Base-by-base conservation (phyloP, 805 yeast species). In the Kodamaea leandrae region DNA sequence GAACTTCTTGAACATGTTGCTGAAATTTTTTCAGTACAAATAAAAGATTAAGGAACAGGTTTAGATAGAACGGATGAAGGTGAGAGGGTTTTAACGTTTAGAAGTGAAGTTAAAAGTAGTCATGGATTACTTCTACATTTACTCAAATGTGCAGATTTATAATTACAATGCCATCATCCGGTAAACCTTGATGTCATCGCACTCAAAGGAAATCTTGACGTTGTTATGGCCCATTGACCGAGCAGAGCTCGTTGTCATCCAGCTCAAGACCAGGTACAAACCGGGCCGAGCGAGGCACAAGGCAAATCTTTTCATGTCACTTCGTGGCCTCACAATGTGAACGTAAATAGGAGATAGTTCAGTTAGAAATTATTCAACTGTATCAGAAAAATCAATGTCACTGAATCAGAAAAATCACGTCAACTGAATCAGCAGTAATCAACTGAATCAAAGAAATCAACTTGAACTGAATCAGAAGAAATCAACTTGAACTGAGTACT, bases 1-100 rank as follows among this genome's bases (percentile, higher is more conserved):
- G 67, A 89, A 88, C 60, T 74, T 76, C 58, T 73, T 76, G 53
- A 76, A 76, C 81, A 76, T 76, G 33, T 30, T 36, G 23, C n/a
- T n/a, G 15, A 18, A 13, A 16, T 23, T 21, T 30, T 36, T 36
- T 36, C 20, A 24, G n/a, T 28, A 12, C 28, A 21, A n/a, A 12
- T 32, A n/a, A n/a, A n/a, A n/a, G n/a, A n/a, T n/a, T n/a, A 27
- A 6, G 13, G 32, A 13, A 27, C 13, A 10, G 32, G 32, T 27
- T 6, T 9, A 27, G 17, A 27, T n/a, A n/a, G n/a, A n/a, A n/a
- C n/a, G n/a, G n/a, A n/a, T n/a, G n/a, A n/a, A n/a, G n/a, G n/a
- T n/a, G n/a, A n/a, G n/a, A n/a, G n/a, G n/a, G n/a, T n/a, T n/a
- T n/a, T n/a, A n/a, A n/a, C n/a, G n/a, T 6, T 6, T 6, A 21